Evolutionary conservation across 2,329 filamentous ascomycete genomes (phyloP).

Genomic region (Paecilomyces variotii): DNA sequence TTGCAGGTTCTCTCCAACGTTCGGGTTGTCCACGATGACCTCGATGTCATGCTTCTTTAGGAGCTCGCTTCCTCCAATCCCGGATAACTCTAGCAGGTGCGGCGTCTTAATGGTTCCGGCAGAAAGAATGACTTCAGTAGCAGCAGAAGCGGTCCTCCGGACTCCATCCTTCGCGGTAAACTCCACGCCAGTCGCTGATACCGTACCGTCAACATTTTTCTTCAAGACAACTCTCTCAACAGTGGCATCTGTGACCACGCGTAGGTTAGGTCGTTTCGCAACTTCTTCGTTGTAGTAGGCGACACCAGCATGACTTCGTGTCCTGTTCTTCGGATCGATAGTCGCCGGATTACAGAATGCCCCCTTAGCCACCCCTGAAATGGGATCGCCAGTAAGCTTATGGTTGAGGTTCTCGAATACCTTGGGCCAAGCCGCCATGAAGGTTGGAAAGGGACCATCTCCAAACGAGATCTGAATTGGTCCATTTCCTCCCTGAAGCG

Average conservation of each 20-base stretch:
- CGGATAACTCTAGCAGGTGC: slow-evolving; percentile 40
- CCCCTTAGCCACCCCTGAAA: slow-evolving; percentile 30
- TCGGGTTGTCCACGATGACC: slow-evolving; percentile 25
- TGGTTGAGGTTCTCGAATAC: slow-evolving; percentile 8
- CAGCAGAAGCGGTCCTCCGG: slow-evolving; percentile 1
- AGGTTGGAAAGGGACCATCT: slow-evolving; percentile 2
- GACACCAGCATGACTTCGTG: slow-evolving; percentile 11
- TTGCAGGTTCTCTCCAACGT: slow-evolving; percentile 34
- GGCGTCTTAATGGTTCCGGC: slow-evolving; percentile 40
- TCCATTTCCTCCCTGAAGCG: slow-evolving; percentile 4
- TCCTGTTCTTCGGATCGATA: slow-evolving; percentile 8
- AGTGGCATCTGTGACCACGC: slow-evolving; percentile 9
- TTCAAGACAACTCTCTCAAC: slow-evolving; percentile 9
- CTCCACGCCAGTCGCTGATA: slow-evolving; percentile 34
- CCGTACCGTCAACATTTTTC: neutral
- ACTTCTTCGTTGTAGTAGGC: slow-evolving; percentile 7
- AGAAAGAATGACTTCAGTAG: slow-evolving; percentile 41
- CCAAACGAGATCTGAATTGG: slow-evolving; percentile 10
- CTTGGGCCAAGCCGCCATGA: slow-evolving; percentile 10
- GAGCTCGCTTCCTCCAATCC: slow-evolving; percentile 32
- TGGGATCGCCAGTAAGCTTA: slow-evolving; percentile 13
- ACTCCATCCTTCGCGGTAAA: slow-evolving; percentile 20
- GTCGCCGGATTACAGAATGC: slow-evolving; percentile 28
- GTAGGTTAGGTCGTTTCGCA: slow-evolving; percentile 9
- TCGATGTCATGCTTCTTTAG: slow-evolving; percentile 29